Percentiles rank a stretch among this genome's conserved stretches.
Evolutionary conservation across 148 eudicot genomes (phyloP).

Genomic region (Silene uniflora): DNA sequence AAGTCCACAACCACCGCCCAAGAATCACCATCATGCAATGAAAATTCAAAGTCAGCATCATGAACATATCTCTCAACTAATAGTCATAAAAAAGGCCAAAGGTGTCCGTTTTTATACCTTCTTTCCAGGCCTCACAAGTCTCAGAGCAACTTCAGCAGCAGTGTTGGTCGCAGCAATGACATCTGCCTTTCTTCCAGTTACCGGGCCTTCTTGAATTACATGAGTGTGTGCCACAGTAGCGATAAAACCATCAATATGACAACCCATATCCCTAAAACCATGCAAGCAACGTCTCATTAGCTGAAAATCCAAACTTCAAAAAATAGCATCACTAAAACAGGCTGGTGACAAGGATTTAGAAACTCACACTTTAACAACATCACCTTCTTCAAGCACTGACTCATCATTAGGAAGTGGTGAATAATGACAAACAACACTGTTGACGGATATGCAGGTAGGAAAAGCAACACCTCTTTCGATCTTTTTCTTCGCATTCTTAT

Average conservation of each 20-base stretch:
- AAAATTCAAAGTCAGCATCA: not conserved
- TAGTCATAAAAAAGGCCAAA: not conserved
- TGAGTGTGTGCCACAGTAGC: conserved; percentile 86
- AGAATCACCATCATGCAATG: not conserved
- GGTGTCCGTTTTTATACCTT: conserved; percentile 41
- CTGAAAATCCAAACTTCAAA: not conserved
- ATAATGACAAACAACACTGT: conserved; percentile 72
- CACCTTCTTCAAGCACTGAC: conserved; percentile 74
- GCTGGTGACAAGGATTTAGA: not conserved
- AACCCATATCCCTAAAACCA: conserved; percentile 77
- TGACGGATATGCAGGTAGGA: conserved; percentile 86
- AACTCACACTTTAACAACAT: conserved; percentile 74
- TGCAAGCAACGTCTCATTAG: conserved; percentile 9
- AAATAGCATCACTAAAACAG: not conserved
- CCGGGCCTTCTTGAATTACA: conserved; percentile 72
- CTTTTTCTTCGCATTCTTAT: conserved; percentile 89
- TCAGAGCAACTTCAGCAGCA: conserved; percentile 92
- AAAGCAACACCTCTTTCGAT: conserved; percentile 92
- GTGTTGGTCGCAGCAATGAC: conserved; percentile 88
- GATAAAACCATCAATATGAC: conserved; percentile 92
- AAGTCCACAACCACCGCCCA: not conserved
- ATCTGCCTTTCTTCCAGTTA: conserved; percentile 80
- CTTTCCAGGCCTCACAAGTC: conserved; percentile 88
- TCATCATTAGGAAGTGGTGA: conserved; percentile 87
- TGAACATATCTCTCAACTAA: not conserved